Conservation (phyloP, 225 moss, liverwort and hornwort genomes). For the Rhytidiadelphus loreus region DNA sequence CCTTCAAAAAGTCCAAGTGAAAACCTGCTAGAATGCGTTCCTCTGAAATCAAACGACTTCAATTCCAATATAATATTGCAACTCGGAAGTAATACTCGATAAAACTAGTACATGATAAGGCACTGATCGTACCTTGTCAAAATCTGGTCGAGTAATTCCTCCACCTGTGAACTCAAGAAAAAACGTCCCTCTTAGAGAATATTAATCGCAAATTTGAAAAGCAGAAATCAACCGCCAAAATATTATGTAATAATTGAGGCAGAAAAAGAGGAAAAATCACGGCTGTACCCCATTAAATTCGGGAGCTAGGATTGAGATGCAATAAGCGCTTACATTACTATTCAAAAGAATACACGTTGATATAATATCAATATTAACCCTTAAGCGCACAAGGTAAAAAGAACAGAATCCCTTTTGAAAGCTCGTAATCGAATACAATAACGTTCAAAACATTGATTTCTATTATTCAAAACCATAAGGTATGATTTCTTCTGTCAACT, state of each 20-base stretch:
- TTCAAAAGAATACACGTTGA: neutral
- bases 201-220: neutral
- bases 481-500: neutral
- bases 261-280: neutral
- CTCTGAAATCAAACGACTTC: neutral
- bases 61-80: neutral
- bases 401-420: neutral
- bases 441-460: neutral
- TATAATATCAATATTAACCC: neutral
- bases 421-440: neutral
- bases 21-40: neutral
- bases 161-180: constrained; percentile 45
- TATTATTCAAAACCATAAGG: neutral
- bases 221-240: neutral
- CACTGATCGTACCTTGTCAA: constrained; percentile 56
- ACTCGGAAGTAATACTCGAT: neutral
- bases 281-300: neutral
- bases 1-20: neutral
- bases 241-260: neutral
- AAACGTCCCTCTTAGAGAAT: neutral
- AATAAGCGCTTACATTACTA: neutral
- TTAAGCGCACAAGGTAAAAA: neutral
- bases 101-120: neutral
- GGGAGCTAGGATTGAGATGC: neutral
- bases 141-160: constrained; percentile 43